These are phyloP conservation scores for Trichoderma guizhouense DNA, from an alignment of 2,329 filamentous ascomycete genomes.

Conservation along the genomic window DNA sequence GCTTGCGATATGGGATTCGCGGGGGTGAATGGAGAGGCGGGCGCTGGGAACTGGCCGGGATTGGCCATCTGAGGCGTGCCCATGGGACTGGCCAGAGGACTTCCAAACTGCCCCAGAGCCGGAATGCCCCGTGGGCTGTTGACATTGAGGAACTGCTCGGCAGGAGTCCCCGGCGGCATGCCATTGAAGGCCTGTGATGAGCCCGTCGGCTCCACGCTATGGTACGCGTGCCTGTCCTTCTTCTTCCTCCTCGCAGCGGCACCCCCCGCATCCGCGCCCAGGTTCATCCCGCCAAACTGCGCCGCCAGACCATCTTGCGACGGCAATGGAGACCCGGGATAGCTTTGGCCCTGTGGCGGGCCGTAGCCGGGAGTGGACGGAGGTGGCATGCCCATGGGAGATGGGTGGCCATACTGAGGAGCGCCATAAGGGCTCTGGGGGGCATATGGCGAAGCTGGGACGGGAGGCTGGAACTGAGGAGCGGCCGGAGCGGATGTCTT, in stretches of 20 bases:
- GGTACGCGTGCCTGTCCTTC: constrained; percentile 92
- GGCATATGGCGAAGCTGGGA: constrained; percentile 54
- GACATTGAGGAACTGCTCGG: constrained; percentile 39
- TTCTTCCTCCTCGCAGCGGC: constrained; percentile 68
- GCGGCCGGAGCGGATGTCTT: constrained; percentile 48
- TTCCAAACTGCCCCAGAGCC: constrained; percentile 44
- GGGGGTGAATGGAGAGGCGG: constrained; percentile 42
- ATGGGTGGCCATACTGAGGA: constrained; percentile 22
- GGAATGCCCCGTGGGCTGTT: constrained; percentile 26
- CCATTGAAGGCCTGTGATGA: constrained; percentile 69
- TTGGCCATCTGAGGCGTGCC: constrained; percentile 39
- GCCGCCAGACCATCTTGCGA: constrained; percentile 54
- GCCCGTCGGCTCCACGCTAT: constrained; percentile 72
- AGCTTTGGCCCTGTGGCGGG: constrained; percentile 31
- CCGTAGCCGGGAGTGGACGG: constrained; percentile 28
- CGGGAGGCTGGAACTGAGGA: constrained; percentile 55
- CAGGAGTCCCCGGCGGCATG: constrained; percentile 55
- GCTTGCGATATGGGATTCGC: constrained; percentile 24
- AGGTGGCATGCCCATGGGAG: constrained; percentile 30
- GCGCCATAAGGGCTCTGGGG: constrained; percentile 38
- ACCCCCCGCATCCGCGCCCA: constrained; percentile 42
- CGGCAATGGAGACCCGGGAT: constrained; percentile 29
- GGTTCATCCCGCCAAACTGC: constrained; percentile 75
- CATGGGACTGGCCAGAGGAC: constrained; percentile 31
- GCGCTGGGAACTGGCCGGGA: constrained; percentile 59